A percentile compares a stretch with the other conserved stretches of the same genome.
These are phyloP conservation scores for Suhomyces emberorum DNA, from an alignment of 805 yeast genomes.

Conservation along the genomic window DNA sequence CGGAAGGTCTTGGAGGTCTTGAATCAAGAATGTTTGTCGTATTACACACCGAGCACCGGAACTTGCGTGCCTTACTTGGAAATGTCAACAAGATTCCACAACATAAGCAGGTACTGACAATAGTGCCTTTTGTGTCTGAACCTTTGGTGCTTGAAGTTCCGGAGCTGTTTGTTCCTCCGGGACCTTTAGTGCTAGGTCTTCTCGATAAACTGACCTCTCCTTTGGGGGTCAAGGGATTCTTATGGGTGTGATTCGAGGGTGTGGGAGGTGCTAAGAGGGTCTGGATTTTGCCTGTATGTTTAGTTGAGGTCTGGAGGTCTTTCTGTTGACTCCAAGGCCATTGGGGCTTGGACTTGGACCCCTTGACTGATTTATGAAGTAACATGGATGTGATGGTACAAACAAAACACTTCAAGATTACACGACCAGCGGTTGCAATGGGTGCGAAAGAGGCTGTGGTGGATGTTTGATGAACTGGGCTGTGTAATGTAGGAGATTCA, in stretches of 20 bases:
- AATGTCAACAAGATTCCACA: constrained; percentile 35
- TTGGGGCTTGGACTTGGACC: neutral
- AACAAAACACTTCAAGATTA: neutral
- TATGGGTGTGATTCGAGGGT: neutral
- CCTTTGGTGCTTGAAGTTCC: neutral
- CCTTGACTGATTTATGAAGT: neutral
- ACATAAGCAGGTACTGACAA: constrained; percentile 32
- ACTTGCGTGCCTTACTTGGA: constrained; percentile 31
- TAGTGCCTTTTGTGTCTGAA: neutral
- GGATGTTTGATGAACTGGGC: too few relatives aligned
- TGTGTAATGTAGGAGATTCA: too few relatives aligned
- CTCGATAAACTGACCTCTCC: neutral
- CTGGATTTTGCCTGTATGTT: too few relatives aligned
- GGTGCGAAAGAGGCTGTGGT: constrained; percentile 1
- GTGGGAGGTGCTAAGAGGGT: neutral
- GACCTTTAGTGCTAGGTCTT: neutral
- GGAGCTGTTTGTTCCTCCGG: neutral
- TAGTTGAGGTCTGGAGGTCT: neutral
- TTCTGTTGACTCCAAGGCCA: neutral
- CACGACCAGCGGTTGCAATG: neutral
- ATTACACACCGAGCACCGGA: constrained; percentile 61
- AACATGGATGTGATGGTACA: neutral
- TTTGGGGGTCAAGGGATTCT: neutral
- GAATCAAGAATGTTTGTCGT: constrained; percentile 39
- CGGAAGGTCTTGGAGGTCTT: constrained; percentile 2